A percentile compares a stretch with the other conserved stretches of the same genome.
Evolutionary conservation across 768 basidiomycete genomes (phyloP).

Genomic region (Neoboletus subvelutipes): DNA sequence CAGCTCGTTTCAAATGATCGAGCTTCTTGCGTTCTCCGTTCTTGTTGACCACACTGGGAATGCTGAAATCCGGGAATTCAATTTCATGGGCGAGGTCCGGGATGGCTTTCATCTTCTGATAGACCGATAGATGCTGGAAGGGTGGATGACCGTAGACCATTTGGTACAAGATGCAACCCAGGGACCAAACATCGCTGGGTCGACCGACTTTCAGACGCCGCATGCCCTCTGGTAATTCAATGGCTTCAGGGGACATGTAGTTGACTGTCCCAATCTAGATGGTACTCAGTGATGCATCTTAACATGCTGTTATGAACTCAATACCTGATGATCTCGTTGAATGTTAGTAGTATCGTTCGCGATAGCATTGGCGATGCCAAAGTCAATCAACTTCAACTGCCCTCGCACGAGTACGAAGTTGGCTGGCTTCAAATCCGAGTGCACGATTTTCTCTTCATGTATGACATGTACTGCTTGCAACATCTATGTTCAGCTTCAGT

Average conservation of each 20-base stretch:
- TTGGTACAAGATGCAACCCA: slow-evolving; percentile 97
- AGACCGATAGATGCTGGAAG: slow-evolving; percentile 80
- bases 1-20: slow-evolving; percentile 68
- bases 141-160: slow-evolving; percentile 96
- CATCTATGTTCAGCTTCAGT: slow-evolving; percentile 59
- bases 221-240: slow-evolving; percentile 85
- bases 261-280: slow-evolving; percentile 91
- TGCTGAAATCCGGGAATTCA: slow-evolving; percentile 72
- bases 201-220: slow-evolving; percentile 92
- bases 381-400: slow-evolving; percentile 95
- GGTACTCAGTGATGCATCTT: not conserved
- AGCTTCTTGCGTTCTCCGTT: slow-evolving; percentile 46
- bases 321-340: slow-evolving; percentile 90
- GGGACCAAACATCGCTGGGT: slow-evolving; percentile 95
- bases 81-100: slow-evolving; percentile 76
- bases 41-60: slow-evolving; percentile 41
- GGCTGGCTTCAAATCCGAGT: slow-evolving; percentile 97
- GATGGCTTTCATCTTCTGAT: slow-evolving; percentile 93
- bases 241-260: slow-evolving; percentile 98
- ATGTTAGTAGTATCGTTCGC: slow-evolving; percentile 99
- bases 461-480: slow-evolving; percentile 97
- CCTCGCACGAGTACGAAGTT: slow-evolving; percentile 97
- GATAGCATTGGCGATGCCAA: slow-evolving; percentile 99
- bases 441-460: slow-evolving; percentile 97
- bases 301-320: slow-evolving; percentile 4